Conservation (phyloP, 176 grass and related monocot genomes). For the Metroxylon sagu region DNA sequence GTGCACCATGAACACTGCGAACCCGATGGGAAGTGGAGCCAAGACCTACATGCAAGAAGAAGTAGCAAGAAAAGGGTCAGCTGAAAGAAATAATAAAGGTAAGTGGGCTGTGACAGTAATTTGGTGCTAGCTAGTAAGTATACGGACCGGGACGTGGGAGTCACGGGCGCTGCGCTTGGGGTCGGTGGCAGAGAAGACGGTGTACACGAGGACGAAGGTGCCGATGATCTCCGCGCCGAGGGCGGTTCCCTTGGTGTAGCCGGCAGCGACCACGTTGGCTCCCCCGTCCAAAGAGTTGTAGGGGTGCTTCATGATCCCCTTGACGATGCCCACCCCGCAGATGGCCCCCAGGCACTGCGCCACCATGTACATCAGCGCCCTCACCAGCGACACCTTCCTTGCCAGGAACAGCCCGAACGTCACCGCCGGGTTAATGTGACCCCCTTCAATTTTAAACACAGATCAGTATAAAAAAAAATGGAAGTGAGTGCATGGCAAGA, state of each 20-base stretch:
- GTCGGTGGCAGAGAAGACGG: constrained; percentile 45
- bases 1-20: constrained; percentile 29
- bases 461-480: not conserved
- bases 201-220: constrained; percentile 45
- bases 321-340: constrained; percentile 41
- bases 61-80: too few relatives aligned
- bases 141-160: constrained; percentile 30
- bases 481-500: not conserved
- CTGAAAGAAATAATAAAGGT: too few relatives aligned
- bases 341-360: constrained; percentile 39
- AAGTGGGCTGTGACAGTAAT: too few relatives aligned
- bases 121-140: too few relatives aligned
- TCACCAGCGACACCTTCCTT: constrained; percentile 30
- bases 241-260: constrained; percentile 23
- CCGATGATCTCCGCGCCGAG: constrained; percentile 36
- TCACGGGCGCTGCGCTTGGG: constrained; percentile 40
- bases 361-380: constrained; percentile 26
- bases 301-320: constrained; percentile 14
- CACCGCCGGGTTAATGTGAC: constrained; percentile 50
- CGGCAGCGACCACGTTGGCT: constrained; percentile 13
- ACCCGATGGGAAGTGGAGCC: constrained; percentile 22
- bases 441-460: constrained; percentile 9
- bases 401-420: constrained; percentile 38
- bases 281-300: constrained; percentile 23
- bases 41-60: not conserved